Evolutionary conservation across 805 yeast species (phyloP).

Genomic region (Yarrowia bubula): DNA sequence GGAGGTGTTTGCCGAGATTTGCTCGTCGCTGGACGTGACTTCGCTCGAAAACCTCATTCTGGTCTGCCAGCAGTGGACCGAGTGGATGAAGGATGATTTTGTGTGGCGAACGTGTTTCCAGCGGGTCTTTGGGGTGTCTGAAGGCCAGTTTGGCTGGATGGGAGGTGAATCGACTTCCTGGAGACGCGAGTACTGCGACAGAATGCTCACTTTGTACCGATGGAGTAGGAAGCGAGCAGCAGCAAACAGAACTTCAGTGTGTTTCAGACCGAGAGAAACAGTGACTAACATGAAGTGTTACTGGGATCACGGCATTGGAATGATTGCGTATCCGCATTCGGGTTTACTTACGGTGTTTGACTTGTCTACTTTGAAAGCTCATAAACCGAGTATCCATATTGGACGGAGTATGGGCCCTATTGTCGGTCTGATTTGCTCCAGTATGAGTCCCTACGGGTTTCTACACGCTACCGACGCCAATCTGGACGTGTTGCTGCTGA

Average conservation of each 20-base stretch:
- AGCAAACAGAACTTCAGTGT: not conserved
- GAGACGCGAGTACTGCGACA: constrained; percentile 21
- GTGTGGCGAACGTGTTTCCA: constrained; percentile 27
- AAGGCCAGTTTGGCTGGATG: constrained; percentile 26
- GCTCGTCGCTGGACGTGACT: constrained; percentile 16
- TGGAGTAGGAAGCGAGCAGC: constrained; percentile 25
- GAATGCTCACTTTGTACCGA: constrained; percentile 21
- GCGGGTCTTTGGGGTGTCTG: constrained; percentile 9
- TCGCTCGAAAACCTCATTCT: constrained; percentile 4
- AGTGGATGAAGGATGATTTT: constrained; percentile 23
- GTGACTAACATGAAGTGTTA: constrained; percentile 9
- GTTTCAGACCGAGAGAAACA: constrained; percentile 8
- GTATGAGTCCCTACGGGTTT: constrained; percentile 18
- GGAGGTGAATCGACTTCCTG: constrained; percentile 15
- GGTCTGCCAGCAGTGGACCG: constrained; percentile 24
- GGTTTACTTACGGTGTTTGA: constrained; percentile 8
- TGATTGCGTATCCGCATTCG: constrained; percentile 16
- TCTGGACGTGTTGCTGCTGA: constrained; percentile 7
- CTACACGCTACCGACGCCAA: constrained; percentile 11
- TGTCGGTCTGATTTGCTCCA: constrained; percentile 6
- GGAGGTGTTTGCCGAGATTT: constrained; percentile 24
- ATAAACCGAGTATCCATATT: constrained; percentile 8
- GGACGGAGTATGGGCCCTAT: constrained; percentile 21
- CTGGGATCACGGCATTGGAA: constrained; percentile 15
- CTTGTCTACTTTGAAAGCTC: constrained; percentile 13